Base-by-base conservation (phyloP, 2,329 filamentous ascomycete genomes). In the Aspergillus sp. region DNA sequence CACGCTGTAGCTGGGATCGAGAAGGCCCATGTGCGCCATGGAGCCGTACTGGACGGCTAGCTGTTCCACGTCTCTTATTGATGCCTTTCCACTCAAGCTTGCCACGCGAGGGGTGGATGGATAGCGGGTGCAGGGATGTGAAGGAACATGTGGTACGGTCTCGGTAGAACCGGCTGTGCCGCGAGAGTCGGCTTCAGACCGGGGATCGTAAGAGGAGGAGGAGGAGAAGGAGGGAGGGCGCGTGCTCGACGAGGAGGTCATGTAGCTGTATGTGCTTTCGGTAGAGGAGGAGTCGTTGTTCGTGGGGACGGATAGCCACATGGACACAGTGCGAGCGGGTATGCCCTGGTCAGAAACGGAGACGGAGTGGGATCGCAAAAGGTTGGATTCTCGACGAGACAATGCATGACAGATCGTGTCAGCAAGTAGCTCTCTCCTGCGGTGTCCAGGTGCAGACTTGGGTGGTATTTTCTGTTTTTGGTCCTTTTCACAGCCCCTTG, bases 1-100 rank as follows among this genome's bases (percentile, higher is more conserved):
- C 61, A 80, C 76, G 5, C 65, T 71, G 59, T 80, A 80, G 52
- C 74, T 78, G 7, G 66, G 72, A 49, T 81, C 79, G 1, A 79
- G 72, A n/a, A 81, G 72, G 2, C 77, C 77, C 78, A 80, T 80
- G 59, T 80, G 76, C 5, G 78, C 78, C 1, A 79, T 75, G 17
- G 72, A 70, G 7, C 78, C 77, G 62, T 79, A 75, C 11, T 66
- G 64, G 4, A 65, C 66, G 2, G 76, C 70, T 1, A 80, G 69
- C 8, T 7, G 9, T 13, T 59, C 50, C 3, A 53, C 50, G 23
- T 54, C 51, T 22, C 28, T 22, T 19, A 9, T 38, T 3, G 51
- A 17, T 3, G 34, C 51, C 22, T 19, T 54, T 7, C 22, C 51
- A 13, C 23, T 30, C 4, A 54, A 23, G 22, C 38, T 54, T 8